phyloP scores from a whole-genome alignment of 768 basidiomycete genomes.

The Lactifluus subvellereus region DNA sequence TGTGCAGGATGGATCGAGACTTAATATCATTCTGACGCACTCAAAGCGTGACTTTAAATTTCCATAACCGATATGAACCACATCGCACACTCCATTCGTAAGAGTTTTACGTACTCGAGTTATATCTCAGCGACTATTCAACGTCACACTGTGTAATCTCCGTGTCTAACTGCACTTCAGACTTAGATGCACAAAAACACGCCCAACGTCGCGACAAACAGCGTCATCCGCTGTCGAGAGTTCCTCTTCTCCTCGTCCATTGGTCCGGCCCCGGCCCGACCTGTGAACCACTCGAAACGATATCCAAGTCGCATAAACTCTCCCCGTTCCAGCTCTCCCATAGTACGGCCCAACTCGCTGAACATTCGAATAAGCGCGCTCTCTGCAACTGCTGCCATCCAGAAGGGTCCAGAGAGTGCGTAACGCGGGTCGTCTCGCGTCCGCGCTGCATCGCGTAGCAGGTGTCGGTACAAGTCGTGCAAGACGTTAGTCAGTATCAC shows the following conservation, averaged over 20 bases:
- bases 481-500: slow-evolving; percentile 38
- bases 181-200: not conserved
- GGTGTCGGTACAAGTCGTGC: slow-evolving; percentile 47
- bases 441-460: slow-evolving; percentile 38
- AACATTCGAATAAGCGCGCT: slow-evolving; percentile 47
- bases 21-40: too few species aligned
- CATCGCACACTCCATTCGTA: too few species aligned
- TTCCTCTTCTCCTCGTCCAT: slow-evolving; percentile 42
- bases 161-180: too few species aligned
- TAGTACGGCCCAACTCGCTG: slow-evolving; percentile 44
- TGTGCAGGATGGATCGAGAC: not conserved
- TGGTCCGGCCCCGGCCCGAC: slow-evolving; percentile 37
- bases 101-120: not conserved
- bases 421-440: slow-evolving; percentile 31
- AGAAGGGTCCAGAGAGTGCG: slow-evolving; percentile 29
- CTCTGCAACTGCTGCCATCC: slow-evolving; percentile 43
- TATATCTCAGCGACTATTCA: too few species aligned
- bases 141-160: too few species aligned
- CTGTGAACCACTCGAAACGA: slow-evolving; percentile 55
- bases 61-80: too few species aligned
- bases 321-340: slow-evolving; percentile 41
- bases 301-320: slow-evolving; percentile 36
- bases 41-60: too few species aligned
- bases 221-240: slow-evolving; percentile 31
- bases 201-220: slow-evolving; percentile 19